Conservation (phyloP, 805 yeast species). For the Lachancea nothofagi region DNA sequence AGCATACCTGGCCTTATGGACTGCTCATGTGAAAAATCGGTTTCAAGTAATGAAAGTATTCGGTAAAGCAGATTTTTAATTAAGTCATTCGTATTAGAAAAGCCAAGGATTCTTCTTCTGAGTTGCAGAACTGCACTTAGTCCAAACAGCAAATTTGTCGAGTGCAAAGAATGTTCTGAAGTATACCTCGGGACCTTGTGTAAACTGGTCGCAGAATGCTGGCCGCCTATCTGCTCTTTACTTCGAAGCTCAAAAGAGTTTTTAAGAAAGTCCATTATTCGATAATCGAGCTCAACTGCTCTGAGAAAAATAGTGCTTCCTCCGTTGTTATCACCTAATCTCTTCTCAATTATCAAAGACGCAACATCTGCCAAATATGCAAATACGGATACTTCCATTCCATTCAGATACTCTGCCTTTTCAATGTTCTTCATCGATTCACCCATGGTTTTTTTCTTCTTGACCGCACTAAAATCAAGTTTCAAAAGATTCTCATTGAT, state of each 20-base stretch:
- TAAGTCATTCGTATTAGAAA: conserved; percentile 42
- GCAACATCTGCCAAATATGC: conserved; percentile 49
- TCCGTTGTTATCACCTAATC: too few species aligned
- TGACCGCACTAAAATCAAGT: conserved; percentile 1
- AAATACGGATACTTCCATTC: conserved; percentile 59
- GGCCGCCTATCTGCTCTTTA: conserved; percentile 24
- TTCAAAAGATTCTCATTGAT: not conserved
- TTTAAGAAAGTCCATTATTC: conserved; percentile 24
- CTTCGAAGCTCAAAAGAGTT: conserved; percentile 22
- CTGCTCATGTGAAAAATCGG: conserved; percentile 9
- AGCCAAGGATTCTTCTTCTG: conserved; percentile 48
- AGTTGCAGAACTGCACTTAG: conserved; percentile 52
- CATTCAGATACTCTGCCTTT: conserved; percentile 52
- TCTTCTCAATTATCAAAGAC: conserved; percentile 32
- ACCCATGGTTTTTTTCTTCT: conserved; percentile 9
- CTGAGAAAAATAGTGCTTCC: not conserved
- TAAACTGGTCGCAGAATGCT: not conserved
- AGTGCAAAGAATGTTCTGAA: too few species aligned
- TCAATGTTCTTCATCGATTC: conserved; percentile 43
- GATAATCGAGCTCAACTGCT: conserved; percentile 40
- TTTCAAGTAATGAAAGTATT: conserved; percentile 13
- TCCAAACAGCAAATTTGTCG: conserved; percentile 49
- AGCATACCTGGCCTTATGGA: conserved; percentile 15
- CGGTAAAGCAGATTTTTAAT: conserved; percentile 36
- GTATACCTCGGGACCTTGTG: conserved; percentile 14